Percentiles rank a stretch among this genome's conserved stretches.
phyloP scores from a whole-genome alignment of 2,329 filamentous ascomycete genomes.

The Claviceps sp. region DNA sequence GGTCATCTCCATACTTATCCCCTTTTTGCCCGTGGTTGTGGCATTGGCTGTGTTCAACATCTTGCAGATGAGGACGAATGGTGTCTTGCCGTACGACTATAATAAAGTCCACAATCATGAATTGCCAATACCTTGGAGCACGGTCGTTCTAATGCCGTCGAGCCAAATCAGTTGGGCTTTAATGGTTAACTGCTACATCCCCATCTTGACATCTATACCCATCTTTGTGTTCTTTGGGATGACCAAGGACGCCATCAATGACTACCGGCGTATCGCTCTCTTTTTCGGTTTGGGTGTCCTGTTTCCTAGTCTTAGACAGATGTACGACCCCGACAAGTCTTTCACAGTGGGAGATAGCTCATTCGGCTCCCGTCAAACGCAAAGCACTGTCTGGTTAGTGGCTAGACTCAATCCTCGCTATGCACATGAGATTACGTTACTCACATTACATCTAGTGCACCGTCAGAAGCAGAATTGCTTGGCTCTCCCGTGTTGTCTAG shows the following conservation, averaged over 20 bases:
- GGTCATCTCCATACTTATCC: constrained; percentile 35
- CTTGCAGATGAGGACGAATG: constrained; percentile 12
- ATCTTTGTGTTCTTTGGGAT: constrained; percentile 43
- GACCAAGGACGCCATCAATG: constrained; percentile 38
- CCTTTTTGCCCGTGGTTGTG: constrained; percentile 36
- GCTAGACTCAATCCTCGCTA: background rate
- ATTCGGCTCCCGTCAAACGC: constrained; percentile 11
- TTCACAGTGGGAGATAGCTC: constrained; percentile 9
- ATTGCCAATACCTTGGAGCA: constrained; percentile 29
- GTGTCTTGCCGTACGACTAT: constrained; percentile 26
- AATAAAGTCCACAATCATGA: constrained; percentile 25
- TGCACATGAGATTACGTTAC: constrained; percentile 1
- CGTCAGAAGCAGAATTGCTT: constrained; percentile 2
- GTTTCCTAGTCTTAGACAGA: constrained; percentile 27
- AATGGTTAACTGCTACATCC: constrained; percentile 35
- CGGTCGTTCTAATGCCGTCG: constrained; percentile 32
- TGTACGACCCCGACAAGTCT: constrained; percentile 24
- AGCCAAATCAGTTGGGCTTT: constrained; percentile 23
- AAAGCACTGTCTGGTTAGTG: constrained; percentile 10
- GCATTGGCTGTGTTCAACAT: constrained; percentile 30
- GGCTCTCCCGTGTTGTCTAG: constrained; percentile 10
- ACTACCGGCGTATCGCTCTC: constrained; percentile 29
- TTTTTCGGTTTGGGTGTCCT: constrained; percentile 27
- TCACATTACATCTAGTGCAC: constrained; percentile 1
- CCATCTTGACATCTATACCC: constrained; percentile 31